These are phyloP conservation scores for Fusarium sulawesiense DNA, from an alignment of 2,329 filamentous ascomycete species.

Conservation along the genomic window DNA sequence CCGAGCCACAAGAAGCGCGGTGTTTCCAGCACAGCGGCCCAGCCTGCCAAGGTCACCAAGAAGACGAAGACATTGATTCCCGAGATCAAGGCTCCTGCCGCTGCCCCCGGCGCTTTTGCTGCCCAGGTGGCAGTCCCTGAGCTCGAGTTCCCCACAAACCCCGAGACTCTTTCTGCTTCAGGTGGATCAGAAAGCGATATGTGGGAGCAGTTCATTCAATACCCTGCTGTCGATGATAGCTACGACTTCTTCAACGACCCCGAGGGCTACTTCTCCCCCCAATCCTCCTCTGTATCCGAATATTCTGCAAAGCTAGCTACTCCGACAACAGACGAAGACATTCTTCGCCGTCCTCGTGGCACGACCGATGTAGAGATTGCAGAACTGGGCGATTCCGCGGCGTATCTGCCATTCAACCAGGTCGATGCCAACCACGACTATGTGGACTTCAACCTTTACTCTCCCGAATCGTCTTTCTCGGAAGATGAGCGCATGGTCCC, in stretches of 20 bases:
- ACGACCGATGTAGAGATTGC: slow-evolving; percentile 4
- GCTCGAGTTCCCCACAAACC: slow-evolving; percentile 38
- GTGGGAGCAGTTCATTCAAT: slow-evolving; percentile 62
- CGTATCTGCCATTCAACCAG: slow-evolving; percentile 42
- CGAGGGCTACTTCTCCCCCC: slow-evolving; percentile 56
- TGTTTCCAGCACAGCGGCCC: slow-evolving; percentile 49
- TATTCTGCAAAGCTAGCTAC: slow-evolving; percentile 46
- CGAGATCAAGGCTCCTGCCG: slow-evolving; percentile 26
- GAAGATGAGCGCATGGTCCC: slow-evolving; percentile 60
- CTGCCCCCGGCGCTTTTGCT: slow-evolving; percentile 19
- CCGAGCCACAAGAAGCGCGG: slow-evolving; percentile 67
- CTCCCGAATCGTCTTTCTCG: slow-evolving; percentile 60
- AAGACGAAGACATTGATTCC: slow-evolving; percentile 51
- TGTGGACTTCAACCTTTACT: slow-evolving; percentile 67
- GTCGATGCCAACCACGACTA: slow-evolving; percentile 53
- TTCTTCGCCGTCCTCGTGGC: slow-evolving; percentile 8
- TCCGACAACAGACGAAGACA: slow-evolving; percentile 43
- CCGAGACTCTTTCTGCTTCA: slow-evolving; percentile 36
- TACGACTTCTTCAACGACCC: slow-evolving; percentile 61
- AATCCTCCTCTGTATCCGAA: slow-evolving; percentile 45
- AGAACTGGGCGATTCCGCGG: slow-evolving; percentile 17
- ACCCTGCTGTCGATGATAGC: slow-evolving; percentile 53
- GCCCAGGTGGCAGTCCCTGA: slow-evolving; percentile 29
- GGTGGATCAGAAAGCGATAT: slow-evolving; percentile 43
- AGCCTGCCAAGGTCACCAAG: slow-evolving; percentile 55